phyloP scores from a whole-genome alignment of 805 yeast genomes.

The Kurtzmaniella cleridarum region DNA sequence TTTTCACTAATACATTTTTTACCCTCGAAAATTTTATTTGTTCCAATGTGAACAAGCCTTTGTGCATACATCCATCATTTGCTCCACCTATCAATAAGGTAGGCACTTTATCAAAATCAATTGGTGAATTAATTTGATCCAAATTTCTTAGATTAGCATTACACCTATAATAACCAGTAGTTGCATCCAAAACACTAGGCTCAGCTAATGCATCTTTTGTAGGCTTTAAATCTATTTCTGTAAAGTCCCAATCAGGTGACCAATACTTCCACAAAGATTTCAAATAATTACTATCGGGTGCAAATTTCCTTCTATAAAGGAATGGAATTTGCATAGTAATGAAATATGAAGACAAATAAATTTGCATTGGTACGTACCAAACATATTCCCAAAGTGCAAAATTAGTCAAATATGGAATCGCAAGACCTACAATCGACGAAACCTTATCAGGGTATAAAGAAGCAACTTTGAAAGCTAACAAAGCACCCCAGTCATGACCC shows the following conservation, averaged over 20 bases:
- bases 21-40: constrained; percentile 10
- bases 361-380: constrained; percentile 28
- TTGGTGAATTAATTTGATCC: constrained; percentile 15
- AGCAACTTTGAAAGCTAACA: constrained; percentile 30
- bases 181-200: constrained; percentile 23
- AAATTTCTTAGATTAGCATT: constrained; percentile 16
- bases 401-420: constrained; percentile 32
- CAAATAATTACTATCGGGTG: constrained; percentile 19
- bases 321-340: constrained; percentile 28
- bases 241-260: constrained; percentile 36
- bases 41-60: constrained; percentile 21
- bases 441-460: constrained; percentile 28
- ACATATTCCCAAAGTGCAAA: constrained; percentile 21
- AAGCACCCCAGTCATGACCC: constrained; percentile 44
- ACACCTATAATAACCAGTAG: constrained; percentile 37
- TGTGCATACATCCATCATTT: constrained; percentile 36
- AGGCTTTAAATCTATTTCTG: constrained; percentile 17
- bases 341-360: constrained; percentile 31
- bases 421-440: constrained; percentile 29
- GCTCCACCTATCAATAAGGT: constrained; percentile 31
- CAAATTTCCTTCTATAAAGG: constrained; percentile 18
- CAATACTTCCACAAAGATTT: constrained; percentile 30
- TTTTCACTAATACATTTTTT: constrained; percentile 19
- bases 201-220: constrained; percentile 23
- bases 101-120: constrained; percentile 33